Conservation (phyloP, 1,284 basidiomycete species). For the Exobasidium cylindrosporum region DNA sequence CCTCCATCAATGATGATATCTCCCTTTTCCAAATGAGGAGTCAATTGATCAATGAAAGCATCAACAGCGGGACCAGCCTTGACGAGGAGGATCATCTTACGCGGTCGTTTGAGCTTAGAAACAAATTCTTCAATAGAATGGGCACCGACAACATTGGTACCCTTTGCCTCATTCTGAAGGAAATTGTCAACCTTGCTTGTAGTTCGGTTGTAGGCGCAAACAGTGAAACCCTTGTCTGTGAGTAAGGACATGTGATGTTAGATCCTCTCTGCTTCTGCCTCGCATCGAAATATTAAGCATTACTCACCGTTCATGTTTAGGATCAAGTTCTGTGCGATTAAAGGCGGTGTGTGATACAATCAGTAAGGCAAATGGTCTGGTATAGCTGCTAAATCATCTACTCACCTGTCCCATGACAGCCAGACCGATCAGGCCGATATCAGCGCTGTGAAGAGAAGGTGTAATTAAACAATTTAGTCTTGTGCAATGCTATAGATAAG, state of each 20-base stretch:
- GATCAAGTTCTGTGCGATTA: constrained; percentile 41
- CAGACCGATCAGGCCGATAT: constrained; percentile 54
- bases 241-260: neutral
- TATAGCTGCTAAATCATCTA: neutral
- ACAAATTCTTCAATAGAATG: constrained; percentile 85
- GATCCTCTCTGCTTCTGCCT: constrained; percentile 11
- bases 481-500: no score
- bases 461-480: no score
- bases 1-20: constrained; percentile 99
- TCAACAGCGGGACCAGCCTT: constrained; percentile 65
- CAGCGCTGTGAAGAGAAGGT: neutral
- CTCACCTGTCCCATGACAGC: constrained; percentile 52
- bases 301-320: constrained; percentile 54
- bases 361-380: neutral
- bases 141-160: constrained; percentile 90
- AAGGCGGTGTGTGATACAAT: neutral
- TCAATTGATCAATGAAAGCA: constrained; percentile 63
- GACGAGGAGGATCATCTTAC: constrained; percentile 91
- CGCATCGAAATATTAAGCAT: neutral
- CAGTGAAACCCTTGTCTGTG: constrained; percentile 90
- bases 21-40: constrained; percentile 64
- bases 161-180: constrained; percentile 95
- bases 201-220: constrained; percentile 96
- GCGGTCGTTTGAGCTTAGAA: constrained; percentile 62
- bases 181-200: constrained; percentile 94